Conservation (phyloP, 768 basidiomycete species). For the Pisolithus sp. region DNA sequence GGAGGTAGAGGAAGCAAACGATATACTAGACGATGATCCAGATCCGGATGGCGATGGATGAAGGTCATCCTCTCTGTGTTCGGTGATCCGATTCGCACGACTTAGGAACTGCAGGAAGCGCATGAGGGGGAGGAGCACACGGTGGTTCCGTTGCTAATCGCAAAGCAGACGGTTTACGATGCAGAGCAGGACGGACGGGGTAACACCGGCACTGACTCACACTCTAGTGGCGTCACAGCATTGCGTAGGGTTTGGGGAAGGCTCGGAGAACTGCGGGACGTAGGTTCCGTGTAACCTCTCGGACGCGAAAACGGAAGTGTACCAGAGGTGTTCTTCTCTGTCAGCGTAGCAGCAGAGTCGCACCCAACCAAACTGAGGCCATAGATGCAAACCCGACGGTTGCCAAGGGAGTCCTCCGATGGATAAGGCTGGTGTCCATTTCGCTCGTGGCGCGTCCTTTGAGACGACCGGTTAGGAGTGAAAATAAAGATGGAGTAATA, state of each 20-base stretch:
- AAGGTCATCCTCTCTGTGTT: slow-evolving; percentile 6
- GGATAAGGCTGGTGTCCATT: not conserved
- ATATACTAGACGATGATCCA: slow-evolving; percentile 24
- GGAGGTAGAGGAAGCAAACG: slow-evolving; percentile 38
- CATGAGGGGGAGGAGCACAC: slow-evolving; percentile 43
- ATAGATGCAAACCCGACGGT: slow-evolving; percentile 20
- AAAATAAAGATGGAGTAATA: not conserved
- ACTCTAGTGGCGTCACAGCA: slow-evolving; percentile 3
- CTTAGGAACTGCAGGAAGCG: slow-evolving; percentile 37
- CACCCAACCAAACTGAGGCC: slow-evolving; percentile 16
- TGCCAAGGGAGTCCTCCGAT: slow-evolving; percentile 11
- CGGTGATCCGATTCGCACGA: not conserved
- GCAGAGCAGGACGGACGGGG: slow-evolving; percentile 24
- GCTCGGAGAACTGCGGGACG: slow-evolving; percentile 23
- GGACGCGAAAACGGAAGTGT: slow-evolving; percentile 36
- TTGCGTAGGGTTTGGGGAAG: slow-evolving; percentile 22
- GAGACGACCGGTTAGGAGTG: not conserved
- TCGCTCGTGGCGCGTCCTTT: not conserved
- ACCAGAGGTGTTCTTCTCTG: slow-evolving; percentile 27
- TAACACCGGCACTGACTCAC: slow-evolving; percentile 9
- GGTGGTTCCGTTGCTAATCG: slow-evolving; percentile 36
- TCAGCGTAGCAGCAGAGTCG: slow-evolving; percentile 28
- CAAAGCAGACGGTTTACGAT: slow-evolving; percentile 39
- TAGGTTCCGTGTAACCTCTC: slow-evolving; percentile 44
- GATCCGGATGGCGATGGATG: slow-evolving; percentile 5